Conservation (phyloP, 345 rosid species). For the Linum tenue region DNA sequence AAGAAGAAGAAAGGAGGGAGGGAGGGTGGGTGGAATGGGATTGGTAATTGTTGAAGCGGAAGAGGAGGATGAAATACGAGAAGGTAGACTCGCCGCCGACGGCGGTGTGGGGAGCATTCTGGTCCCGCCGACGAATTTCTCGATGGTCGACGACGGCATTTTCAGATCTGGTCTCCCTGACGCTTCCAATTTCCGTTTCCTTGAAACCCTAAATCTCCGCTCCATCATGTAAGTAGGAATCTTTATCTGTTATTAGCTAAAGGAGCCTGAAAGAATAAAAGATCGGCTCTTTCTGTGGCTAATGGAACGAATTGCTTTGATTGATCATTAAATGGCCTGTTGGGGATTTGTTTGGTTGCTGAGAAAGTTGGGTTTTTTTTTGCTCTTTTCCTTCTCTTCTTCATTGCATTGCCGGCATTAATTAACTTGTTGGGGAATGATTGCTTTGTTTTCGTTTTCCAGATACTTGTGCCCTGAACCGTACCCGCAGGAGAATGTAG, state of each 20-base stretch:
- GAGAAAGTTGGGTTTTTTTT: no score
- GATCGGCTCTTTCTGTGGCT: neutral
- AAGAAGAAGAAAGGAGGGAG: no score
- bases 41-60: no score
- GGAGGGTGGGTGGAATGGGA: no score
- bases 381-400: neutral
- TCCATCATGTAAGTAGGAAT: conserved; percentile 45
- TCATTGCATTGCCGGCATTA: neutral
- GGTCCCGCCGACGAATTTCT: conserved; percentile 69
- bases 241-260: no score
- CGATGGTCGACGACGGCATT: conserved; percentile 58
- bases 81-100: no score
- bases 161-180: conserved; percentile 74
- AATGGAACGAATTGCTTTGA: neutral
- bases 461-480: conserved; percentile 70
- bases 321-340: no score
- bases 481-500: conserved; percentile 47
- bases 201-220: conserved; percentile 50
- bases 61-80: no score
- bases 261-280: neutral
- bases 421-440: neutral
- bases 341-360: no score
- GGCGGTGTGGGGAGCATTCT: neutral
- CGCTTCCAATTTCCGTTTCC: conserved; percentile 54
- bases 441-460: neutral